Evolutionary conservation across 768 basidiomycete genomes (phyloP).

Genomic region (Boletus coccyginus): DNA sequence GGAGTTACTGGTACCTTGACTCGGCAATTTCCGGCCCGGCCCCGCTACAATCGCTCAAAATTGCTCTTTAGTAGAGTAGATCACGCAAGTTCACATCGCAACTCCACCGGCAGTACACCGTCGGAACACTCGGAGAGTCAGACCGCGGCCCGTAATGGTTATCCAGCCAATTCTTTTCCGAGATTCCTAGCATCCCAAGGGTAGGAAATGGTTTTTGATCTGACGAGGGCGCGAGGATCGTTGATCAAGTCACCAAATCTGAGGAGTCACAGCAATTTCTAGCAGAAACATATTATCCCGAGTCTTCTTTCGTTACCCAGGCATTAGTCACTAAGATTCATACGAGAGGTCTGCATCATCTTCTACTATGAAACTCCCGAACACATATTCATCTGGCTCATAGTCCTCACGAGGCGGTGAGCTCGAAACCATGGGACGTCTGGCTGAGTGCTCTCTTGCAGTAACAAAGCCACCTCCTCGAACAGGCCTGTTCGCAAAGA

Average conservation of each 20-base stretch:
- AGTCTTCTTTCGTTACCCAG: background rate
- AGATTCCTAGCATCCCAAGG: too few relatives aligned
- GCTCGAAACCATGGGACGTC: slow-evolving; percentile 44
- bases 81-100: too few relatives aligned
- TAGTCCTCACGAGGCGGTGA: slow-evolving; percentile 56
- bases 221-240: background rate
- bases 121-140: too few relatives aligned
- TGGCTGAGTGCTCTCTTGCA: slow-evolving; percentile 33
- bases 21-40: slow-evolving; percentile 16
- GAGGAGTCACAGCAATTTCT: background rate
- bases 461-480: slow-evolving; percentile 41
- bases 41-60: too few relatives aligned
- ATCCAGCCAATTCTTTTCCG: background rate
- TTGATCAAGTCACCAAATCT: background rate
- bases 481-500: slow-evolving; percentile 52
- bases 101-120: too few relatives aligned
- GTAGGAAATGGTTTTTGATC: background rate
- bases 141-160: too few relatives aligned
- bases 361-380: slow-evolving; percentile 79
- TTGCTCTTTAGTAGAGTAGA: too few relatives aligned
- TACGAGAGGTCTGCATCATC: slow-evolving; percentile 72
- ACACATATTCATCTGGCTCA: slow-evolving; percentile 60
- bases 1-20: too few relatives aligned
- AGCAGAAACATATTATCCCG: background rate
- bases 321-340: slow-evolving; percentile 16